These are phyloP conservation scores for Punica granatum DNA, from an alignment of 345 rosid genomes.

Conservation along the genomic window DNA sequence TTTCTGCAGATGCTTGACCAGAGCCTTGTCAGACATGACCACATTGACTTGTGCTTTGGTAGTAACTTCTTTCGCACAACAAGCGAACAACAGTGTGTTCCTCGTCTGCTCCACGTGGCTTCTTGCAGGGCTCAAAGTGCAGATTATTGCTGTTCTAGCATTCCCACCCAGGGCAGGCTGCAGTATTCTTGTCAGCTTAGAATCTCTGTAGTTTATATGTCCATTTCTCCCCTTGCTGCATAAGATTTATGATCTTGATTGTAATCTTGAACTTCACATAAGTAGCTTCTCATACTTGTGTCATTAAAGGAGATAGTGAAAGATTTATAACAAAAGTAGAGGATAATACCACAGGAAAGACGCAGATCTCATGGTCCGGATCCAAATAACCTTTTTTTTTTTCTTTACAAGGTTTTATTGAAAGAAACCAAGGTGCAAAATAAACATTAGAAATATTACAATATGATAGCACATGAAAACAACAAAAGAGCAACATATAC, in stretches of 20 bases:
- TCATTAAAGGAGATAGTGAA: neutral
- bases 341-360: neutral
- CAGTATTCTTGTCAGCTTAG: slow-evolving; percentile 84
- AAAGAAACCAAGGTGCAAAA: neutral
- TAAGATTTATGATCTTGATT: slow-evolving; percentile 10
- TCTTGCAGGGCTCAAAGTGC: slow-evolving; percentile 96
- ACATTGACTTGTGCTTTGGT: slow-evolving; percentile 96
- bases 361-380: neutral
- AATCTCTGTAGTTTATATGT: slow-evolving; percentile 93
- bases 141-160: slow-evolving; percentile 92
- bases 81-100: slow-evolving; percentile 92
- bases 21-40: slow-evolving; percentile 97
- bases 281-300: neutral
- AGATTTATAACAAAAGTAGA: neutral
- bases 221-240: slow-evolving; percentile 90
- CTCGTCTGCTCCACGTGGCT: slow-evolving; percentile 98
- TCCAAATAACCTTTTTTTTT: neutral
- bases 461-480: neutral
- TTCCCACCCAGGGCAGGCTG: slow-evolving; percentile 98
- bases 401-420: neutral
- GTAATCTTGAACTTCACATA: neutral
- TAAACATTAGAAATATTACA: neutral
- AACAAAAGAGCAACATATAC: neutral
- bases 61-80: slow-evolving; percentile 94
- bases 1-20: slow-evolving; percentile 89